Evolutionary conservation across 371 early-diverging fungal species (phyloP).

Genomic region (Actinomucor elegans): DNA sequence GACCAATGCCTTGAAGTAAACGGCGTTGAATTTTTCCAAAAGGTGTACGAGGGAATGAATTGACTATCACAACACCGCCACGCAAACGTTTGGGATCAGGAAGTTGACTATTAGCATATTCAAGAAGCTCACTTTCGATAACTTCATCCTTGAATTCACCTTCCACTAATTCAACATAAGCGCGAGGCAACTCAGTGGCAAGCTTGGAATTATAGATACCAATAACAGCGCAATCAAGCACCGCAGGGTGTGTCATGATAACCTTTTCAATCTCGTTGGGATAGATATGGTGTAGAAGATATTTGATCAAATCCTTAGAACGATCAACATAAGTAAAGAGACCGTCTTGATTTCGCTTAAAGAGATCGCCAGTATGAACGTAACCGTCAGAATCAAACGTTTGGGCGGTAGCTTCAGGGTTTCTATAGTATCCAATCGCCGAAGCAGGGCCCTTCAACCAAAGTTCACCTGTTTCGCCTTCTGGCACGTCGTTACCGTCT

Average conservation of each 20-base stretch:
- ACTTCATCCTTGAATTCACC: constrained; percentile 2
- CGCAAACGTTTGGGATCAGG: background rate
- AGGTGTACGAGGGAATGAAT: background rate
- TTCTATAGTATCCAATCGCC: constrained; percentile 70
- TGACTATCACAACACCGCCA: background rate
- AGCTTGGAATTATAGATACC: constrained; percentile 45
- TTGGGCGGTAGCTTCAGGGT: constrained; percentile 52
- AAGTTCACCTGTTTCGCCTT: constrained; percentile 66
- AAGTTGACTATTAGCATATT: background rate
- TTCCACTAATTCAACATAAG: constrained; percentile 56
- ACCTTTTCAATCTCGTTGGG: constrained; percentile 11
- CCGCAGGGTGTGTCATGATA: constrained; percentile 53
- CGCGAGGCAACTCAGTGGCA: constrained; percentile 72
- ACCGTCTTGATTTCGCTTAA: constrained; percentile 46
- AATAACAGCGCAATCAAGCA: constrained; percentile 73
- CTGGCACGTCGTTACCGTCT: constrained; percentile 29
- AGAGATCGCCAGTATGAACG: constrained; percentile 81
- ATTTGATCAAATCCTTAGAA: constrained; percentile 66
- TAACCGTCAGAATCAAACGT: constrained; percentile 65
- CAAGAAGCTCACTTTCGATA: background rate
- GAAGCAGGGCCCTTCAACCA: constrained; percentile 80
- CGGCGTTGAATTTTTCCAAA: constrained; percentile 3
- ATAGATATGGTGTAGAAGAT: constrained; percentile 27
- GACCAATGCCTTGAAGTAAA: too few species aligned
- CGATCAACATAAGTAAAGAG: constrained; percentile 59